Base-by-base conservation (phyloP, 495 filamentous ascomycete genomes). In the Patellaria atrata region DNA sequence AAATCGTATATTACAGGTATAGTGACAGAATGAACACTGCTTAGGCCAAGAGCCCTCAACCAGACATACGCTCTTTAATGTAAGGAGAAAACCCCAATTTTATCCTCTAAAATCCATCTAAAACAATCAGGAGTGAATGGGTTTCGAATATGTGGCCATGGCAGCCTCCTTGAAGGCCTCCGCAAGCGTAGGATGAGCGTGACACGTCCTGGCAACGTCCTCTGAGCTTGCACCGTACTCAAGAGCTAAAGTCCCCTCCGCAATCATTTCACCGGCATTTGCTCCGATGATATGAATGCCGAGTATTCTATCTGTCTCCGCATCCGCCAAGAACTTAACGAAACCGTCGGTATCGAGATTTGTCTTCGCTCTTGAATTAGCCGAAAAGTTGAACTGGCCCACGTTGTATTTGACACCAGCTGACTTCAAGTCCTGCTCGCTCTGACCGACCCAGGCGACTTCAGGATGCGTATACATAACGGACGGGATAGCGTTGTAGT, bases 381-480 rank as follows among this genome's bases (percentile, higher is more conserved):
- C 89, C 53, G 72, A 78, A 70, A 97, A 97, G 48, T 89, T 89
- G 75, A 97, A 97, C 22, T 72, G 73, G 57, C 89, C 89, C 53
- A 81, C 63, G 48, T 77, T 79, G 74, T 94, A 96, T 60, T 82
- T 79, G 59, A 92, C 68, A 41, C 79, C 82, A 30, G 79, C 67
- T 41, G 74, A 74, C 73, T 96, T 94, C 37, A 96, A 65, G 44
- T 96, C 91, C 45, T 86, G 81, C 70, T 97, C 91, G 57, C 79
- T 94, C 70, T 93, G 84, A 32, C 89, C 89, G 23, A 97, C 89
- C 89, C 89, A 97, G 22, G 89, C 87, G 41, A 94, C 89, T 59
- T 97, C 89, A 34, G 89, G 89, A 65, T 92, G 78, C 12, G 89
- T 96, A 71, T 97, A 97, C 89, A 97, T 97, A 62, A 97, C 89